Percentiles rank a stretch among this genome's conserved stretches.
phyloP scores from a whole-genome alignment of 306 rosid genomes.

The Heteromeles arbutifolia region DNA sequence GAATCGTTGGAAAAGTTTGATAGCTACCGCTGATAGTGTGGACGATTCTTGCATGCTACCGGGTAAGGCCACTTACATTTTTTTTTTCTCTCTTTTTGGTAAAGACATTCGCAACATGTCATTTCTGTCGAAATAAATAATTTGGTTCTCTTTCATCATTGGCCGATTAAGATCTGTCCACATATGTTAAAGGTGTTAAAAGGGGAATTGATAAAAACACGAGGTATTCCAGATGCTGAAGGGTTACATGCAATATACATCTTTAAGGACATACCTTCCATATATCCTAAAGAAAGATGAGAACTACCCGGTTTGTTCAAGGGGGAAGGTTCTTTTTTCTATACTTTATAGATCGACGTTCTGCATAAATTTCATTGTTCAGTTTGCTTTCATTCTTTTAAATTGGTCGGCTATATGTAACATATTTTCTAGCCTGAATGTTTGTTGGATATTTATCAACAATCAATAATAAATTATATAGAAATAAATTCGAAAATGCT shows the following conservation, averaged over 20 bases:
- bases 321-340: no score
- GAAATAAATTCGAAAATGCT: no score
- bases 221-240: neutral
- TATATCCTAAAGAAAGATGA: no score
- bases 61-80: neutral
- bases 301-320: neutral
- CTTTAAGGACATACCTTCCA: neutral
- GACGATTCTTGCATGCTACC: neutral
- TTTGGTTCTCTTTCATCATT: neutral
- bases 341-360: neutral
- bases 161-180: neutral
- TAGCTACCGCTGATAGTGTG: neutral
- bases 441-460: no score
- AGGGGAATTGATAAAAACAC: neutral
- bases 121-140: neutral
- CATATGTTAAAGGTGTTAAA: neutral
- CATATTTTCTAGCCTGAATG: neutral
- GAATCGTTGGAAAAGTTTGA: neutral
- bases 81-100: neutral
- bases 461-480: no score
- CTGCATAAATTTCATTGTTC: neutral
- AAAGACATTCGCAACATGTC: neutral
- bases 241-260: neutral
- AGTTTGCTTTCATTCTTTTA: no score
- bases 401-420: neutral